Percentiles rank a stretch among this genome's conserved stretches.
Conservation (phyloP, 306 rosid genomes). For the Casuarina glauca region DNA sequence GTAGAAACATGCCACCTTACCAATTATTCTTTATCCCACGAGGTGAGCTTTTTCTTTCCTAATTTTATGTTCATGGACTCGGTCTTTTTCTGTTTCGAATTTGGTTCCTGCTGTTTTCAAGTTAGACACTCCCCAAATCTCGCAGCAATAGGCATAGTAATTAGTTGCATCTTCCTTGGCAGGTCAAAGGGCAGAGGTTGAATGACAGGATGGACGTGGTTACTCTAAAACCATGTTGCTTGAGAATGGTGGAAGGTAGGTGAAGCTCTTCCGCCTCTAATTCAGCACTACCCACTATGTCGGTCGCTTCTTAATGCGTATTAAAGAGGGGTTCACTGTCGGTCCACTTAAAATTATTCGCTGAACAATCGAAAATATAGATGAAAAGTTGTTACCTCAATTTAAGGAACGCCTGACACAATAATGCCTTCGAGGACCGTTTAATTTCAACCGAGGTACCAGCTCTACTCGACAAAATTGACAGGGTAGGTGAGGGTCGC, state of each 20-base stretch:
- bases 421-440: too few relatives aligned
- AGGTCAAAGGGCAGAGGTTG: constrained; percentile 81
- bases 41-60: constrained; percentile 43
- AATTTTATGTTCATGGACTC: not conserved
- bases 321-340: too few relatives aligned
- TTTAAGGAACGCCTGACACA: too few relatives aligned
- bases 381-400: too few relatives aligned
- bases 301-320: constrained; percentile 17
- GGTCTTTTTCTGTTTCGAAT: not conserved
- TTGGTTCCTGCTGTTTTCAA: not conserved
- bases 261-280: constrained; percentile 22
- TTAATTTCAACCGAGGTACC: too few relatives aligned
- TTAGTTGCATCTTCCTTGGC: not conserved
- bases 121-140: not conserved
- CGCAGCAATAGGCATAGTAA: not conserved
- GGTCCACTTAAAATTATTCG: too few relatives aligned
- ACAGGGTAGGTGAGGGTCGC: too few relatives aligned
- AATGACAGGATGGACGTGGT: constrained; percentile 67
- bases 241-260: constrained; percentile 96
- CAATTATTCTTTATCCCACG: constrained; percentile 80
- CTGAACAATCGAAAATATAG: not conserved
- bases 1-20: constrained; percentile 90
- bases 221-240: constrained; percentile 74
- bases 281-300: constrained; percentile 28
- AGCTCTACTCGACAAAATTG: too few relatives aligned